Evolutionary conservation across 768 basidiomycete species (phyloP).

Genomic region (Megacollybia marginata): DNA sequence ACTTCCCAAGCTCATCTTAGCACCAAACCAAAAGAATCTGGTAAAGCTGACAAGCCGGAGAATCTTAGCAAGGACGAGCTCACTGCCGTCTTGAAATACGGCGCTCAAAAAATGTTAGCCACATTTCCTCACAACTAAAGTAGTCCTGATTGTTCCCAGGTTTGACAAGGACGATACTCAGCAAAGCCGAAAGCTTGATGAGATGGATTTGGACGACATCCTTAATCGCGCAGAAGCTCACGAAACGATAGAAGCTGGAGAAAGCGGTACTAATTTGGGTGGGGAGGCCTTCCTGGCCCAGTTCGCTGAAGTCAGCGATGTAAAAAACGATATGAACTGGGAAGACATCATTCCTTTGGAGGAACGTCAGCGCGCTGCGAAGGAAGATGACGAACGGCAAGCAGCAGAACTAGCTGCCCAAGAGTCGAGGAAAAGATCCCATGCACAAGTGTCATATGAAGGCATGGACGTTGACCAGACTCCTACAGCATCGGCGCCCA

Average conservation of each 20-base stretch:
- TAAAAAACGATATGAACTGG: slow-evolving; percentile 99
- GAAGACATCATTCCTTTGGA: slow-evolving; percentile 97
- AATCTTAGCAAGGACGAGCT: slow-evolving; percentile 94
- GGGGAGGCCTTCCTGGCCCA: slow-evolving; percentile 94
- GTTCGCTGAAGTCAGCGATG: slow-evolving; percentile 93
- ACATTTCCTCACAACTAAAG: slow-evolving; percentile 1
- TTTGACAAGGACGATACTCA: slow-evolving; percentile 95
- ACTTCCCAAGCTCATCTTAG: slow-evolving; percentile 95
- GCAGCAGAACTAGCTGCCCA: slow-evolving; percentile 64
- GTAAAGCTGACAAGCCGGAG: slow-evolving; percentile 69
- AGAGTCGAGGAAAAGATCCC: slow-evolving; percentile 75
- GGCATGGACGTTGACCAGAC: slow-evolving; percentile 89
- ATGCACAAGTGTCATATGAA: slow-evolving; percentile 84
- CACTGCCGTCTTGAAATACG: slow-evolving; percentile 95
- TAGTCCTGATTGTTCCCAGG: slow-evolving; percentile 33
- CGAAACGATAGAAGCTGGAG: slow-evolving; percentile 82
- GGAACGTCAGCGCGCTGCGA: slow-evolving; percentile 77
- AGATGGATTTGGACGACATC: slow-evolving; percentile 99
- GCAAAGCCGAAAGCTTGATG: slow-evolving; percentile 93
- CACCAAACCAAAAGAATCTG: slow-evolving; percentile 59
- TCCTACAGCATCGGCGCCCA: slow-evolving; percentile 48
- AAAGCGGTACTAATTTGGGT: slow-evolving; percentile 90
- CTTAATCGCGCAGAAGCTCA: slow-evolving; percentile 95
- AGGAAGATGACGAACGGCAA: slow-evolving; percentile 70
- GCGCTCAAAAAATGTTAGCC: slow-evolving; percentile 91